A percentile compares a stretch with the other conserved stretches of the same genome.
phyloP scores from a whole-genome alignment of 2,329 filamentous ascomycete species.

The Epichloe scottii region DNA sequence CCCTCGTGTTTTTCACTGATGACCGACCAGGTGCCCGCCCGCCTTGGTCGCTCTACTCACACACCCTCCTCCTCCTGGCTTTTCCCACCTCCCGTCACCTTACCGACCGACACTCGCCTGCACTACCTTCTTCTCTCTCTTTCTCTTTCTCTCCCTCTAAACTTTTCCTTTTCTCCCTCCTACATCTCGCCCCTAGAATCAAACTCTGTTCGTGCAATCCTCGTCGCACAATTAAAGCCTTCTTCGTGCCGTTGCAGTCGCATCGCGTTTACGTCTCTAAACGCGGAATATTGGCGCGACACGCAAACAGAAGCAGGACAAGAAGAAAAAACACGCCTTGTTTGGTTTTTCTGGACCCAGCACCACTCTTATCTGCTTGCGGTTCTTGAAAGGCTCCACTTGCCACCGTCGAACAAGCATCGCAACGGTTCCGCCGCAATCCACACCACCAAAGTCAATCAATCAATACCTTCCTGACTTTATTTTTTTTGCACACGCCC shows the following conservation, averaged over 20 bases:
- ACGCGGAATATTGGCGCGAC: slow-evolving; percentile 6
- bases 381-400: slow-evolving; percentile 14
- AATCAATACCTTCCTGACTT: slow-evolving; percentile 1
- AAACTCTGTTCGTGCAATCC: slow-evolving; percentile 1
- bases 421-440: slow-evolving; percentile 12
- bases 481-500: slow-evolving; percentile 4
- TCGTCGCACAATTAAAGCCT: slow-evolving; percentile 3
- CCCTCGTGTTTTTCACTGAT: slow-evolving; percentile 7
- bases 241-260: slow-evolving; percentile 6
- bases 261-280: slow-evolving; percentile 8
- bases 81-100: slow-evolving; percentile 12
- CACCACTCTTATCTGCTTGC: slow-evolving; percentile 14
- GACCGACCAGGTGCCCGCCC: slow-evolving; percentile 3
- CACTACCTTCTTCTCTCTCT: slow-evolving; percentile 7
- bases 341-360: slow-evolving; percentile 11
- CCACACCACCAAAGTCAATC: slow-evolving; percentile 8
- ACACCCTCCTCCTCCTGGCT: slow-evolving; percentile 7
- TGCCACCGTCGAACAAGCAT: slow-evolving; percentile 13
- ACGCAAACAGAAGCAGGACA: slow-evolving; percentile 8
- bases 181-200: slow-evolving; percentile 7
- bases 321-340: slow-evolving; percentile 9
- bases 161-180: slow-evolving; percentile 12
- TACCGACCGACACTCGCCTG: slow-evolving; percentile 8
- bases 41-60: slow-evolving; percentile 10
- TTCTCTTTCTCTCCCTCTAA: slow-evolving; percentile 14